A percentile compares a stretch with the other conserved stretches of the same genome.
Evolutionary conservation across 176 grass and related monocot genomes (phyloP).

Genomic region (Lolium rigidum): DNA sequence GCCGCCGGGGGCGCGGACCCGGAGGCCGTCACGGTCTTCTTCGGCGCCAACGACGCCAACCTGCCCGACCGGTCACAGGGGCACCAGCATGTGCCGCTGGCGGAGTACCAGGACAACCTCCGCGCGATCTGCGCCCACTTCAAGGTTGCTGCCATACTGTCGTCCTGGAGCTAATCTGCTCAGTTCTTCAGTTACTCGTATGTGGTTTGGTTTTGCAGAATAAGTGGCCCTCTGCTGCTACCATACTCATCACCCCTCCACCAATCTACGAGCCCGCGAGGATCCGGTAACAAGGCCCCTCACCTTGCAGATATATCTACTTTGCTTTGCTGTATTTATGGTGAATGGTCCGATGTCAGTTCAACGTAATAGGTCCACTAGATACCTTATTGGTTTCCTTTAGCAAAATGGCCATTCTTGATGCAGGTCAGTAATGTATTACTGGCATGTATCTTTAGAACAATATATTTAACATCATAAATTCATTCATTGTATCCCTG

Average conservation of each 20-base stretch:
- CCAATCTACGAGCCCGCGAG: slow-evolving; percentile 76
- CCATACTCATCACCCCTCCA: slow-evolving; percentile 90
- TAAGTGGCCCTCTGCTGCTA: slow-evolving; percentile 58
- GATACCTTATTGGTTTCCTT: neutral
- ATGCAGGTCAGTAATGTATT: neutral
- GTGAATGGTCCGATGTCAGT: neutral
- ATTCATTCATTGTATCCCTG: neutral
- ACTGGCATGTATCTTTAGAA: neutral
- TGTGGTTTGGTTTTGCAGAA: slow-evolving; percentile 53
- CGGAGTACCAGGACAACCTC: slow-evolving; percentile 86
- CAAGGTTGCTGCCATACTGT: slow-evolving; percentile 50
- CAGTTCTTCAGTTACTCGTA: neutral
- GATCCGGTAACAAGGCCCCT: slow-evolving; percentile 45
- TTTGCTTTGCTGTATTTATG: neutral
- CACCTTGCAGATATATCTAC: slow-evolving; percentile 3
- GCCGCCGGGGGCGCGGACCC: slow-evolving; percentile 35
- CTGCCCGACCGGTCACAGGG: slow-evolving; percentile 55
- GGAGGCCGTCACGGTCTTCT: slow-evolving; percentile 74
- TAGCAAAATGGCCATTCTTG: neutral
- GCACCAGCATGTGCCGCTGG: slow-evolving; percentile 80
- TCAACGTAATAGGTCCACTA: neutral
- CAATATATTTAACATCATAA: neutral
- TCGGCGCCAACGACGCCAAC: slow-evolving; percentile 88
- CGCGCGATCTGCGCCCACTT: slow-evolving; percentile 67
- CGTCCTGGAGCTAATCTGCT: neutral